phyloP scores from a whole-genome alignment of 352 stramenopile species.

The Aphanomyces euteiches region DNA sequence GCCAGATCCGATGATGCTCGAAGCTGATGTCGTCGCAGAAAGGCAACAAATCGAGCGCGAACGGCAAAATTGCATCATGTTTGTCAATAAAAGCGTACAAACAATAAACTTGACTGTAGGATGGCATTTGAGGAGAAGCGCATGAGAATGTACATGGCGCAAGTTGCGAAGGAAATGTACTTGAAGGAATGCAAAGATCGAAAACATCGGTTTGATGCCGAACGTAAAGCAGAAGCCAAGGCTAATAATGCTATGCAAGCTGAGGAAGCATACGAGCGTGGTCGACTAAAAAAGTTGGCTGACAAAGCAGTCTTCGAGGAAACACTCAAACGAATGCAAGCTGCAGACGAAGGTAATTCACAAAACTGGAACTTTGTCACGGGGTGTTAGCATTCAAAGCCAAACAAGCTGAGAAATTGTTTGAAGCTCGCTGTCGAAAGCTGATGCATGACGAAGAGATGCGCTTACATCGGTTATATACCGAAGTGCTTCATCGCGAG shows the following conservation, averaged over 20 bases:
- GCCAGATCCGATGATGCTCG: slow-evolving; percentile 55
- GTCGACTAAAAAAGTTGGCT: slow-evolving; percentile 16
- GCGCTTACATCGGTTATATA: slow-evolving; percentile 42
- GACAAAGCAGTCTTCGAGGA: slow-evolving; percentile 39
- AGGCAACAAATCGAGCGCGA: slow-evolving; percentile 44
- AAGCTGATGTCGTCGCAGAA: slow-evolving; percentile 41
- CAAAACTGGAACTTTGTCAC: not conserved
- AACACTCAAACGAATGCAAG: slow-evolving; percentile 46
- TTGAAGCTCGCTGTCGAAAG: slow-evolving; percentile 52
- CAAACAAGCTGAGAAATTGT: slow-evolving; percentile 39
- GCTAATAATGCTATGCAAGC: slow-evolving; percentile 42
- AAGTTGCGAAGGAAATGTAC: slow-evolving; percentile 41
- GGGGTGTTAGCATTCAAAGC: slow-evolving; percentile 24
- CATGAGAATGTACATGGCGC: slow-evolving; percentile 34
- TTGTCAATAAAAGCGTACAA: too few relatives aligned
- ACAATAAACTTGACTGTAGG: slow-evolving; percentile 16
- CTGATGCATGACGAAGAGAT: slow-evolving; percentile 69
- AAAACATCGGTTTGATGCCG: slow-evolving; percentile 37
- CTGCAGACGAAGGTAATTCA: slow-evolving; percentile 35
- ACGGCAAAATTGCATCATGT: slow-evolving; percentile 41
- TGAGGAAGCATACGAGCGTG: slow-evolving; percentile 42
- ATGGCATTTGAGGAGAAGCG: slow-evolving; percentile 47
- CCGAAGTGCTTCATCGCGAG: slow-evolving; percentile 36
- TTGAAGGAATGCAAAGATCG: slow-evolving; percentile 44
- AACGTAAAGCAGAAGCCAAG: slow-evolving; percentile 36